Conservation (phyloP, 1,139 yeast species). For the Yamadazyma atmosphaerica region DNA sequence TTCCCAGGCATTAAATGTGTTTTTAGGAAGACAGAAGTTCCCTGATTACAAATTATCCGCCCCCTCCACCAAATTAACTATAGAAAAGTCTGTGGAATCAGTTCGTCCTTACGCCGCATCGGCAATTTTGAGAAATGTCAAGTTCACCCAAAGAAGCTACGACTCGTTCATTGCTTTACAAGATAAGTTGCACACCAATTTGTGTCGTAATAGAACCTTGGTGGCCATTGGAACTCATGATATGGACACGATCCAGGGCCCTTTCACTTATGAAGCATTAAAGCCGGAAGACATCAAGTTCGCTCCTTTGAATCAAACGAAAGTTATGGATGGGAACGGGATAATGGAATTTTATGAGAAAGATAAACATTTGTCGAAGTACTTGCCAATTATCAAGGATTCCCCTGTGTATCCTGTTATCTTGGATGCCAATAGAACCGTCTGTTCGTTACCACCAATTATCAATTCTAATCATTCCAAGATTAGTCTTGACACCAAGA, state of each 20-base stretch:
- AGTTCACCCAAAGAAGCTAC: slow-evolving; percentile 79
- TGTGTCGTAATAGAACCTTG: slow-evolving; percentile 94
- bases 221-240: slow-evolving; percentile 99
- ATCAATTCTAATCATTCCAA: slow-evolving; percentile 92
- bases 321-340: slow-evolving; percentile 72
- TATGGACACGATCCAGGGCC: slow-evolving; percentile 76
- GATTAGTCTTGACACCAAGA: slow-evolving; percentile 78
- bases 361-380: slow-evolving; percentile 88
- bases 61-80: slow-evolving; percentile 67
- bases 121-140: slow-evolving; percentile 82
- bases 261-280: slow-evolving; percentile 86
- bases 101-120: slow-evolving; percentile 94
- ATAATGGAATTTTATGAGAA: slow-evolving; percentile 88
- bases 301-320: slow-evolving; percentile 82
- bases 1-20: slow-evolving; percentile 91
- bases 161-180: slow-evolving; percentile 95
- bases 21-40: slow-evolving; percentile 64
- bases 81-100: slow-evolving; percentile 68
- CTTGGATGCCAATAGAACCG: slow-evolving; percentile 72
- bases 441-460: slow-evolving; percentile 94
- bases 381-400: slow-evolving; percentile 82
- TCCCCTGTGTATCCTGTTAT: slow-evolving; percentile 92
- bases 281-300: slow-evolving; percentile 78
- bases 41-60: slow-evolving; percentile 65
- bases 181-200: slow-evolving; percentile 91